Evolutionary conservation across 345 rosid genomes (phyloP), one percentile per base, ranked within the genome.

Genomic region (Moricandia moricandioides): DNA sequence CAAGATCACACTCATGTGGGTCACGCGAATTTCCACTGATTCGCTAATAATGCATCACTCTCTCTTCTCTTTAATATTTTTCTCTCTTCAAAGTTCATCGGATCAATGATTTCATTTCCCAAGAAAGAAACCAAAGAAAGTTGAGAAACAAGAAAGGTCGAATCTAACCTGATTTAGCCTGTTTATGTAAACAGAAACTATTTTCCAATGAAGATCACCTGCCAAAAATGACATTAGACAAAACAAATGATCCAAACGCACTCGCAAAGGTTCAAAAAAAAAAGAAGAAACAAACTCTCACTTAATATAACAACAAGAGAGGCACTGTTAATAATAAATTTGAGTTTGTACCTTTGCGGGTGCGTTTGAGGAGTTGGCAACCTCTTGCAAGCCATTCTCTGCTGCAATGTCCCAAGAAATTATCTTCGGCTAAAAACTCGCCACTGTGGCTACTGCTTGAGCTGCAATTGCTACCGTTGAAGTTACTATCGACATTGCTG

Each of bases 361-460:
- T 95, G 74, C 97, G 95, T 75, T 95, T 95, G 65, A 95, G 97
- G 30, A 95, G 89, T 78, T 95, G 97, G 16, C 96, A 83, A 14
- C 99, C 99, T 84, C 91, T 86, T 35, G 97, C 97, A 0, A 95
- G 90, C 83, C 85, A 79, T 78, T 95, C 99, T 73, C 92, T 87
- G 24, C 87, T 90, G 83, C 93, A 89, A 45, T 85, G 84, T 8
- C 96, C 99, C 13, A 92, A 76, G 85, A 92, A 92, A 81, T 90
- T 89, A 69, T 92, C 99, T 76, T 92, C 97, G 4, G 88, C 88
- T n/a, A 88, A 73, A 65, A 90, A 84, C 78, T 95, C 96, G 3
- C 87, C 97, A n/a, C 97, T 91, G 49, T 82, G 87, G 55, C 96
- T 88, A 74, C 97, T 88, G 35, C 82, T 84, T 0, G 96, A 89